phyloP scores from a whole-genome alignment of 345 rosid species.

The Lepidium didymum region DNA sequence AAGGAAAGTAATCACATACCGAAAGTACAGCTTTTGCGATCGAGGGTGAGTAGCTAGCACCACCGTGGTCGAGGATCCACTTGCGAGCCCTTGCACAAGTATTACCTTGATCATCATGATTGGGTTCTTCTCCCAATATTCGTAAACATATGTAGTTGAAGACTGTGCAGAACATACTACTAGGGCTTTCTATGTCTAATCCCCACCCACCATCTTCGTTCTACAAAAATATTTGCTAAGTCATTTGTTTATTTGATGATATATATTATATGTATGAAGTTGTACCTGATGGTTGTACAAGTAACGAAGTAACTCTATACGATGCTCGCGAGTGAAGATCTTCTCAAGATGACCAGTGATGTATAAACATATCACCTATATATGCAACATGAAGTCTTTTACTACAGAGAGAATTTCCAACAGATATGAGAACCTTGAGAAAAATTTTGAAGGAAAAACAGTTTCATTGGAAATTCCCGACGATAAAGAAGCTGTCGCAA shows the following conservation, averaged over 20 bases:
- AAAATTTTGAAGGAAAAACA: no score
- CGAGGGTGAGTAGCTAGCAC: conserved; percentile 51
- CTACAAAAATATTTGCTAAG: conserved; percentile 15
- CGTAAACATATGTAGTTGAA: conserved; percentile 54
- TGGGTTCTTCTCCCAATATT: conserved; percentile 61
- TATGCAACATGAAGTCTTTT: no score
- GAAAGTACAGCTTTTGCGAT: conserved; percentile 50
- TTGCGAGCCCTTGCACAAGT: conserved; percentile 39
- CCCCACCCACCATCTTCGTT: conserved; percentile 91
- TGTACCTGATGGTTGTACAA: background rate
- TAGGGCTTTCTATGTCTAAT: conserved; percentile 67
- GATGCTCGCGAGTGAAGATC: background rate
- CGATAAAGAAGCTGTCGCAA: no score
- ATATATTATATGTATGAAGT: no score
- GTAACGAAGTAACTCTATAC: background rate
- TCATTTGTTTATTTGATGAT: no score
- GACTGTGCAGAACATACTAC: conserved; percentile 66
- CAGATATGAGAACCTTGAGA: no score
- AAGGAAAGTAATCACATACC: background rate
- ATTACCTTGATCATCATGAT: conserved; percentile 27
- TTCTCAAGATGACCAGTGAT: background rate
- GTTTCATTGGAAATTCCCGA: no score
- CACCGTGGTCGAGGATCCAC: conserved; percentile 76
- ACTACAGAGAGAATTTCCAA: no score
- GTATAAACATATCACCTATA: background rate